phyloP scores from a whole-genome alignment of 2,329 filamentous ascomycete genomes.

The Trichoderma sp. region DNA sequence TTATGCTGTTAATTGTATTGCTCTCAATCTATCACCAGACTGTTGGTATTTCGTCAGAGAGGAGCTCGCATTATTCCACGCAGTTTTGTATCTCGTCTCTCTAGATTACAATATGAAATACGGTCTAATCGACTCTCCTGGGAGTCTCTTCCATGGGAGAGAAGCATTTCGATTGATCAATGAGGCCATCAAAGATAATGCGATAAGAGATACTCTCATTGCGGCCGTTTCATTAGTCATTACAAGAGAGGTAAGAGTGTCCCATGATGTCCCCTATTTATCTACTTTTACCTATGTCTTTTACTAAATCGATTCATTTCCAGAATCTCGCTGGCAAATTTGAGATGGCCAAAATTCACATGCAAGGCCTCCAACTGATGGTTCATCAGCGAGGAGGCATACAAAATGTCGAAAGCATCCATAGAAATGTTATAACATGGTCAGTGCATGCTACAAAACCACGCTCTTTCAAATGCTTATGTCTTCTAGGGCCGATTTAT shows the following conservation, averaged over 20 bases:
- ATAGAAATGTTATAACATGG: not conserved
- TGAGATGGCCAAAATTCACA: conserved; percentile 5
- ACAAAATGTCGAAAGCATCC: not conserved
- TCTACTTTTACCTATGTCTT: too few relatives aligned
- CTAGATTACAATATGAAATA: conserved; percentile 12
- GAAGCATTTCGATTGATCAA: conserved; percentile 15
- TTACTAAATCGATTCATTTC: not conserved
- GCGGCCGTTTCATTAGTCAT: conserved; percentile 1
- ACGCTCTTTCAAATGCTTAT: not conserved
- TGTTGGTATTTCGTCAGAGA: conserved; percentile 10
- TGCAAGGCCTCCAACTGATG: conserved; percentile 5
- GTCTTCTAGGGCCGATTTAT: not conserved
- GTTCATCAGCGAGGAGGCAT: conserved; percentile 6
- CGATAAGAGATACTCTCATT: conserved; percentile 8
- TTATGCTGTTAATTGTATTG: conserved; percentile 2
- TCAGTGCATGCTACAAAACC: not conserved
- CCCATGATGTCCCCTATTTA: not conserved
- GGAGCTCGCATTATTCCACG: conserved; percentile 10
- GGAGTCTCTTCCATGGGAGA: conserved; percentile 7
- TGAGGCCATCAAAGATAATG: not conserved
- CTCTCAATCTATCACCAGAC: not conserved
- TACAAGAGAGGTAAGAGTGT: conserved; percentile 5
- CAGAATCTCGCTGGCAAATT: conserved; percentile 15
- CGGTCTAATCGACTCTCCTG: conserved; percentile 5
- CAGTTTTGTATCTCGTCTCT: conserved; percentile 11